phyloP scores from a whole-genome alignment of 2,329 filamentous ascomycete species.

The Diaporthe vexans region DNA sequence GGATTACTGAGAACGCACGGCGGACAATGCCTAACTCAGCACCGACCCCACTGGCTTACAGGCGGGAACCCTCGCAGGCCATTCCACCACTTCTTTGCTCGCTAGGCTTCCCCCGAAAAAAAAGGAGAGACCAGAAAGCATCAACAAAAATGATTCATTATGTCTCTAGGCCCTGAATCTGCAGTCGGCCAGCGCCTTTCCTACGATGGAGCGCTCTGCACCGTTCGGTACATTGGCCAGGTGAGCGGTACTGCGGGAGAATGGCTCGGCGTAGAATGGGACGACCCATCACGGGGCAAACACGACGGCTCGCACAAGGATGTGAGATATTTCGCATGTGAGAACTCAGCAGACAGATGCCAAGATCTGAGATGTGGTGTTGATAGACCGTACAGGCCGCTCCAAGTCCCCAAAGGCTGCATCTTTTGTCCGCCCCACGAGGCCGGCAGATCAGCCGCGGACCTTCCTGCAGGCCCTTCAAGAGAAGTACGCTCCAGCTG shows the following conservation, averaged over 20 bases:
- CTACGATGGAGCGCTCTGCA: conserved; percentile 83
- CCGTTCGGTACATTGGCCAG: conserved; percentile 84
- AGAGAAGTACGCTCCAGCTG: conserved; percentile 84
- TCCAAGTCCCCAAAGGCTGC: conserved; percentile 77
- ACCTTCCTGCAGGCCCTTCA: conserved; percentile 85
- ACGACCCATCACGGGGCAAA: conserved; percentile 87
- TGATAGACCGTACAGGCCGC: conserved; percentile 61
- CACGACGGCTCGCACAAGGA: conserved; percentile 89
- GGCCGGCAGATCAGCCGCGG: conserved; percentile 75
- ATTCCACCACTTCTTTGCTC: background rate
- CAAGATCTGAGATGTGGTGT: background rate
- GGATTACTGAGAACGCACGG: too few relatives aligned
- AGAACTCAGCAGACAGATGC: conserved; percentile 45
- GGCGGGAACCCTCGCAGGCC: background rate
- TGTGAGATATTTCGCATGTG: conserved; percentile 86
- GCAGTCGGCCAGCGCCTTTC: conserved; percentile 83
- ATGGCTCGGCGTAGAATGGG: conserved; percentile 98
- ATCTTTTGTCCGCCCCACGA: conserved; percentile 87
- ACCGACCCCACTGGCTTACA: background rate
- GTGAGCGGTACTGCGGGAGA: conserved; percentile 81
- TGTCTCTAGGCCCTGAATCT: conserved; percentile 52
- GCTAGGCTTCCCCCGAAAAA: background rate
- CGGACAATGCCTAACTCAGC: too few relatives aligned
- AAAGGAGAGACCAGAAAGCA: background rate
- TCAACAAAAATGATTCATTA: conserved; percentile 45